These are phyloP conservation scores for Zygoascus tannicola DNA, from an alignment of 805 yeast species.

Conservation along the genomic window DNA sequence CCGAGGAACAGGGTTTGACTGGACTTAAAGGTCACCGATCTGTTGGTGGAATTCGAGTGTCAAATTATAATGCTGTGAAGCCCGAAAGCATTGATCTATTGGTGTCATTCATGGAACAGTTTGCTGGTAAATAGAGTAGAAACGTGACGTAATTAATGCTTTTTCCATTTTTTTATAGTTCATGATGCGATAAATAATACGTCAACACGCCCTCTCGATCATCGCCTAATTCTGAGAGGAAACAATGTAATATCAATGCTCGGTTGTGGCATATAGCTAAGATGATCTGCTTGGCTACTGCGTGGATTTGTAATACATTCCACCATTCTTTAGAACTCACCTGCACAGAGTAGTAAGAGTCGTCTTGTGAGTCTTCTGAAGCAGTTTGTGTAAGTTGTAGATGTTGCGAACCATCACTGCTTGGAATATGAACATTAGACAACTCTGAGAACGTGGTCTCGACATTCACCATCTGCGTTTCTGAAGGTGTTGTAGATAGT, in stretches of 20 bases:
- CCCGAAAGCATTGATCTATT: conserved; percentile 49
- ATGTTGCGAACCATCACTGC: not conserved
- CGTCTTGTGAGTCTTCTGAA: not conserved
- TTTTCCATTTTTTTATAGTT: conserved; percentile 4
- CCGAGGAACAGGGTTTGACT: conserved; percentile 47
- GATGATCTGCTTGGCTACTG: conserved; percentile 13
- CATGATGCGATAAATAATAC: conserved; percentile 17
- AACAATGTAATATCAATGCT: conserved; percentile 17
- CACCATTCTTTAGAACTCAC: conserved; percentile 19
- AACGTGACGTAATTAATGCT: not conserved
- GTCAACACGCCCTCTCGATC: conserved; percentile 15
- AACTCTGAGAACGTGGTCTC: conserved; percentile 21
- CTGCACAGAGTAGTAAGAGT: conserved; percentile 6
- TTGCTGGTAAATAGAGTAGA: conserved; percentile 30
- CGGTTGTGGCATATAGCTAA: conserved; percentile 17
- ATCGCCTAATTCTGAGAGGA: conserved; percentile 14
- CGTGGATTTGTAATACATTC: conserved; percentile 16
- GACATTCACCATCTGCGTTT: conserved; percentile 16
- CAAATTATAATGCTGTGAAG: conserved; percentile 81
- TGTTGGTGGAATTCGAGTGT: conserved; percentile 94
- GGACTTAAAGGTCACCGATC: conserved; percentile 95
- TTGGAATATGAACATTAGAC: not conserved
- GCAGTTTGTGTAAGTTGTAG: not conserved
- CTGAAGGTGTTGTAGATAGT: conserved; percentile 18
- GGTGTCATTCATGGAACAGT: conserved; percentile 48